These are phyloP conservation scores for Paecilomyces sp. DNA, from an alignment of 2,329 filamentous ascomycete species.

Conservation along the genomic window DNA sequence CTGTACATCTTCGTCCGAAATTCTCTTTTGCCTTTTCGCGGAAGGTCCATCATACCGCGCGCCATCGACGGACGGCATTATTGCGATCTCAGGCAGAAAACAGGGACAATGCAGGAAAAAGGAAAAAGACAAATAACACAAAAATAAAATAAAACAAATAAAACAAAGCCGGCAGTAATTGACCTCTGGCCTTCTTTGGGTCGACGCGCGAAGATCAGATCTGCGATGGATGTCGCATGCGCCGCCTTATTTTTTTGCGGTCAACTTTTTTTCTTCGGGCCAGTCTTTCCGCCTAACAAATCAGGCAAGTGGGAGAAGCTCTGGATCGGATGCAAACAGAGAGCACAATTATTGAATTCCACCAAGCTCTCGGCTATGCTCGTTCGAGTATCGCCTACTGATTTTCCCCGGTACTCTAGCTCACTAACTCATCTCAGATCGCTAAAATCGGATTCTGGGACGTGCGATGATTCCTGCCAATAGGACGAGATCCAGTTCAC, in stretches of 20 bases:
- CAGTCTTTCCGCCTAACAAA: neutral
- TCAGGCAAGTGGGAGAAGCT: neutral
- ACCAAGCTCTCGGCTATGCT: neutral
- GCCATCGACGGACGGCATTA: constrained; percentile 42
- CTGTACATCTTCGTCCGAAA: constrained; percentile 29
- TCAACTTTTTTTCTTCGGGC: neutral
- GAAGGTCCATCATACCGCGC: constrained; percentile 55
- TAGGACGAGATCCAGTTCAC: neutral
- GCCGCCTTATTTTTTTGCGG: neutral
- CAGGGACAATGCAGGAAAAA: neutral
- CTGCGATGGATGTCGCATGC: neutral
- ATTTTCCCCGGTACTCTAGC: neutral
- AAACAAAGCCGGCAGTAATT: neutral
- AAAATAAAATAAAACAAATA: neutral
- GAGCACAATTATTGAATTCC: too few relatives aligned
- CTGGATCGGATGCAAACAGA: neutral
- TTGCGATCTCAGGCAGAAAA: constrained; percentile 1
- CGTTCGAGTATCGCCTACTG: neutral
- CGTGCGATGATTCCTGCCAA: neutral
- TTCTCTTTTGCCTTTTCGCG: constrained; percentile 69
- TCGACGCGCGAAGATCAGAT: neutral
- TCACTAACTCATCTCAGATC: neutral
- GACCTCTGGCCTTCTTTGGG: neutral
- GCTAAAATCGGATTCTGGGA: neutral
- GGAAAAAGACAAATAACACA: neutral